Evolutionary conservation across 305 asterid species (phyloP).

Genomic region (Rubia peregrina): DNA sequence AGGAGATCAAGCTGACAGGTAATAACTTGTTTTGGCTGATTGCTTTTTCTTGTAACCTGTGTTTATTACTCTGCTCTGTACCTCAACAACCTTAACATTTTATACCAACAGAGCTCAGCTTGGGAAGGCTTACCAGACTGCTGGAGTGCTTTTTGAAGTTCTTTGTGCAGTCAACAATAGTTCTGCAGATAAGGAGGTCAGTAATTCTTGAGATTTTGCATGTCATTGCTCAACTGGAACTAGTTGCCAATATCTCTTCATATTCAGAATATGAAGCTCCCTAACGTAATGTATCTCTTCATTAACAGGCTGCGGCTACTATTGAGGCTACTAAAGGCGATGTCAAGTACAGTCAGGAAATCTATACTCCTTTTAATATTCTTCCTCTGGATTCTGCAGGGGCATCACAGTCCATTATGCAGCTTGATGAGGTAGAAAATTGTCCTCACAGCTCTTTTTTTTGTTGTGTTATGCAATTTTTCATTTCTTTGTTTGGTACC

Average conservation of each 20-base stretch:
- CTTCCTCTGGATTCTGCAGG: conserved; percentile 98
- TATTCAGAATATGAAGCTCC: not conserved
- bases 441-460: conserved; percentile 36
- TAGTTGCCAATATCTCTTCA: not conserved
- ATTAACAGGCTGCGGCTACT: conserved; percentile 84
- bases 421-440: conserved; percentile 83
- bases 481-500: conserved; percentile 19
- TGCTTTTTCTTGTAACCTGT: not conserved
- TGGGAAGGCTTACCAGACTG: conserved; percentile 98
- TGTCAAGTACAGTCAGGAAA: conserved; percentile 92
- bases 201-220: conserved; percentile 20
- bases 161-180: conserved; percentile 90
- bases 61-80: not conserved
- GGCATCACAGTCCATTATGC: conserved; percentile 91
- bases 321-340: conserved; percentile 97
- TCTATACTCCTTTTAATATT: conserved; percentile 84
- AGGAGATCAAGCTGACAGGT: conserved; percentile 98
- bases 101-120: conserved; percentile 74
- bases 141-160: conserved; percentile 97
- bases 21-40: conserved; percentile 6
- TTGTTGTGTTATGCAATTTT: not conserved
- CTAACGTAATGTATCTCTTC: not conserved
- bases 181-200: conserved; percentile 96
- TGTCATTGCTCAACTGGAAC: not conserved
- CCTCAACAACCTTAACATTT: conserved; percentile 1